These are phyloP conservation scores for Globisporangium uncinulatum DNA, from an alignment of 352 stramenopile genomes.

Conservation along the genomic window DNA sequence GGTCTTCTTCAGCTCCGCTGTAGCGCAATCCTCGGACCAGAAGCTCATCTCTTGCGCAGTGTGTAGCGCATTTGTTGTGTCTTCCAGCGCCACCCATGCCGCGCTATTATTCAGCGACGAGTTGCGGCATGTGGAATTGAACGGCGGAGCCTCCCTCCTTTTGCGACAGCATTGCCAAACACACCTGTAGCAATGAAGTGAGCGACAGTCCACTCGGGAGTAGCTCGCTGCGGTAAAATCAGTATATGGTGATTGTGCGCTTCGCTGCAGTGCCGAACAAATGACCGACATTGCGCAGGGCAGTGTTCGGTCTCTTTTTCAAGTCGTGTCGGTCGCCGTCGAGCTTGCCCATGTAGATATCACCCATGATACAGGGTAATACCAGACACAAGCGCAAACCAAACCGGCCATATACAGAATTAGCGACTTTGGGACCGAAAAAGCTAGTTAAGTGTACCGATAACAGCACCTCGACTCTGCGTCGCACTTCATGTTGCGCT, in stretches of 20 bases:
- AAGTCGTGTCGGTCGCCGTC: neutral
- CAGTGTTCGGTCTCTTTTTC: neutral
- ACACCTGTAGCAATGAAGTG: neutral
- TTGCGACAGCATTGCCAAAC: too few species aligned
- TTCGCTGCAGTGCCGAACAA: neutral
- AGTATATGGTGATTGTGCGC: neutral
- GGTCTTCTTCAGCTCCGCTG: too few species aligned
- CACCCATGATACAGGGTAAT: neutral
- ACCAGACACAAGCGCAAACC: too few species aligned
- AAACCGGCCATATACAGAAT: neutral
- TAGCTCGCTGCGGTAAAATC: neutral
- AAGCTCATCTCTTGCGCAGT: too few species aligned
- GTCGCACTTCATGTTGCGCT: conserved; percentile 21
- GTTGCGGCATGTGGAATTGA: too few species aligned
- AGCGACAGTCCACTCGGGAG: conserved; percentile 13
- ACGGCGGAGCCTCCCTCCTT: too few species aligned
- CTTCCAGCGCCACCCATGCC: too few species aligned
- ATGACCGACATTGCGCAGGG: neutral
- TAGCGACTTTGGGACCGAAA: neutral
- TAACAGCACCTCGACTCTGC: conserved; percentile 11
- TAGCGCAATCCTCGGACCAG: too few species aligned
- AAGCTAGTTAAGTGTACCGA: neutral
- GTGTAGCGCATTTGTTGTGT: too few species aligned
- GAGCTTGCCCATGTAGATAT: neutral
- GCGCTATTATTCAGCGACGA: too few species aligned